Evolutionary conservation across 2,329 filamentous ascomycete genomes (phyloP), one percentile per base, ranked within the genome.

Genomic region (Colletotrichum sp.): DNA sequence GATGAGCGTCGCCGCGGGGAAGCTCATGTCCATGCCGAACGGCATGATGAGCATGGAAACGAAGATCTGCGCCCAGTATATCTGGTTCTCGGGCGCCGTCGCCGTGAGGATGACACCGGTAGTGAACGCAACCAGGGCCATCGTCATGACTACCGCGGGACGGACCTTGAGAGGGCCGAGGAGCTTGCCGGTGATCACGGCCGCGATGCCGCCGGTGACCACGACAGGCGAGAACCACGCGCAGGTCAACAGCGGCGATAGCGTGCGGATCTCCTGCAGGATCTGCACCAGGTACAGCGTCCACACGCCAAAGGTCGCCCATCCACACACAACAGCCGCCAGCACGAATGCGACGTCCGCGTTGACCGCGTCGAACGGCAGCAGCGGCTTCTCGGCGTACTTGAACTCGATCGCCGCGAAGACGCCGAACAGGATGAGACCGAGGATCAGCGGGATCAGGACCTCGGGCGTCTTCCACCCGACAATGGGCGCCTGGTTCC

Each of bases 1-100:
- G 34, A 94, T 87, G 15, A 94, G 80, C 0, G 88, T 93, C 0
- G 90, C 91, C 0, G 92, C 90, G 0, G 93, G 92, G 78, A 93
- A 93, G 3, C 87, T 90, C 87, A 93, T 93, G 80, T 94, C 92
- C 89, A 93, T 92, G 3, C 92, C 91, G 79, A 89, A 92, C 0
- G 91, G 89, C 82, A 90, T 91, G 61, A 94, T 79, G 5, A 93
- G 28, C 6, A 91, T 85, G 5, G 87, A 87, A 12, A 92, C 86
- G 79, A 94, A 94, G 0, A 89, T 86, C 77, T 93, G 90, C 21
- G 85, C 86, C 93, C 93, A 94, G 83, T 94, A 94, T 1, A 84
- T 88, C 80, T 93, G 91, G 7, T 87, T 78, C 0, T 88, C 84
- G 0, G 92, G 91, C 3, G 88, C 85, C 12, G 86, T 86, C 12